Evolutionary conservation across 345 rosid species (phyloP).

Genomic region (Salix koriyanagi): DNA sequence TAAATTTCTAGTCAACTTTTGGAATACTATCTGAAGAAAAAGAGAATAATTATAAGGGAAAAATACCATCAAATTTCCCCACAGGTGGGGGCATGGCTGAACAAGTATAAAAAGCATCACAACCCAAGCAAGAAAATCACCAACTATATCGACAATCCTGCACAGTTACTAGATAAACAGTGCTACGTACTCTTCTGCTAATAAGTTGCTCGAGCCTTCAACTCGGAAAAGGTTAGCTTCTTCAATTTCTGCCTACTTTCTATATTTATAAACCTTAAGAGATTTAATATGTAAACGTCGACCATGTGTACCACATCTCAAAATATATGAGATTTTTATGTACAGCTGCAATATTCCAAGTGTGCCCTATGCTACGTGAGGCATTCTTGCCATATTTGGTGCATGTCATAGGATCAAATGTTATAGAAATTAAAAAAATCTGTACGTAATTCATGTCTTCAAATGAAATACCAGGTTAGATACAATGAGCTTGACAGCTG

Average conservation of each 20-base stretch:
- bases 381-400: background rate
- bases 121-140: slow-evolving; percentile 12
- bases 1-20: slow-evolving; percentile 20
- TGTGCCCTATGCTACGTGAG: background rate
- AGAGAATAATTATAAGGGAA: slow-evolving; percentile 9
- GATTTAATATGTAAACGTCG: background rate
- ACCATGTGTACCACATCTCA: background rate
- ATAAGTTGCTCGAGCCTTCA: background rate
- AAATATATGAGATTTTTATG: background rate
- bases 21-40: slow-evolving; percentile 24
- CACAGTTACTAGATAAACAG: background rate
- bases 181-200: background rate
- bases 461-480: slow-evolving; percentile 3
- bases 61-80: slow-evolving; percentile 15
- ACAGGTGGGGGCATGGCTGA: slow-evolving; percentile 2
- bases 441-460: background rate
- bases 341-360: background rate
- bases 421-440: background rate
- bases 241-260: background rate
- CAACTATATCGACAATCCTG: slow-evolving; percentile 11
- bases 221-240: background rate
- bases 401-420: background rate
- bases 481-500: slow-evolving; percentile 60
- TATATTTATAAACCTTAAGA: background rate
- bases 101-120: slow-evolving; percentile 33